Evolutionary conservation across 495 filamentous ascomycete genomes (phyloP).

Genomic region (Penicillium roqueforti): DNA sequence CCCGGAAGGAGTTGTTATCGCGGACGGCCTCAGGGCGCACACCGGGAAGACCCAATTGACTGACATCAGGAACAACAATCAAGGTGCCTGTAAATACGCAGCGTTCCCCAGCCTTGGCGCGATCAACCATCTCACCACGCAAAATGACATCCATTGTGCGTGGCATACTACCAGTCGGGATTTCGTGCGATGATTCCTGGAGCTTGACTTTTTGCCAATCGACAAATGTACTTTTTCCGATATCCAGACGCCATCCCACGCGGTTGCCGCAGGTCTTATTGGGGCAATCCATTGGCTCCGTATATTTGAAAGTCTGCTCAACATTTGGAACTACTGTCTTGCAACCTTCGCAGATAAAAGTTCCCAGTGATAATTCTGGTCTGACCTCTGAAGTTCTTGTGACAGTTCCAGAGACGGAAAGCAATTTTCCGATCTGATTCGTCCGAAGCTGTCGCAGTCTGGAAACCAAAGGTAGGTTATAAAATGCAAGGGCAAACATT

Average conservation of each 20-base stretch:
- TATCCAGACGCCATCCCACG: slow-evolving; percentile 86
- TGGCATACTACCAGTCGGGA: slow-evolving; percentile 97
- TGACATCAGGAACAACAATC: slow-evolving; percentile 96
- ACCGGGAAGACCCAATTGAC: slow-evolving; percentile 87
- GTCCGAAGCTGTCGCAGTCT: slow-evolving; percentile 85
- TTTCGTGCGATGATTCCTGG: slow-evolving; percentile 97
- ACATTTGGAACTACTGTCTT: slow-evolving; percentile 77
- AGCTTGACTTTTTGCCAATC: slow-evolving; percentile 99
- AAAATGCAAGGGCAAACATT: slow-evolving; percentile 90
- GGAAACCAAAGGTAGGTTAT: slow-evolving; percentile 92
- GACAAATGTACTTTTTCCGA: slow-evolving; percentile 94
- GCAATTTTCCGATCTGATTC: slow-evolving; percentile 82
- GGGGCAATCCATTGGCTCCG: slow-evolving; percentile 92
- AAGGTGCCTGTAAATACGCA: slow-evolving; percentile 95
- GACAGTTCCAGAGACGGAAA: slow-evolving; percentile 93
- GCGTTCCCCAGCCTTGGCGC: slow-evolving; percentile 95
- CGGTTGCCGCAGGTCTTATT: slow-evolving; percentile 90
- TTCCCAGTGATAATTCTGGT: slow-evolving; percentile 86
- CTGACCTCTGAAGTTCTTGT: slow-evolving; percentile 95
- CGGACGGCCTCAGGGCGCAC: slow-evolving; percentile 78
- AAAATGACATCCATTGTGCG: slow-evolving; percentile 96
- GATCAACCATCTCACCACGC: slow-evolving; percentile 96
- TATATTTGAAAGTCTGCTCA: slow-evolving; percentile 97
- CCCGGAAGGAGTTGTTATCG: slow-evolving; percentile 71
- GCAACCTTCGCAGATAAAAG: slow-evolving; percentile 88